A percentile compares a stretch with the other conserved stretches of the same genome.
Evolutionary conservation across 805 yeast genomes (phyloP).

Genomic region (Blastobotrys chiropterorum): DNA sequence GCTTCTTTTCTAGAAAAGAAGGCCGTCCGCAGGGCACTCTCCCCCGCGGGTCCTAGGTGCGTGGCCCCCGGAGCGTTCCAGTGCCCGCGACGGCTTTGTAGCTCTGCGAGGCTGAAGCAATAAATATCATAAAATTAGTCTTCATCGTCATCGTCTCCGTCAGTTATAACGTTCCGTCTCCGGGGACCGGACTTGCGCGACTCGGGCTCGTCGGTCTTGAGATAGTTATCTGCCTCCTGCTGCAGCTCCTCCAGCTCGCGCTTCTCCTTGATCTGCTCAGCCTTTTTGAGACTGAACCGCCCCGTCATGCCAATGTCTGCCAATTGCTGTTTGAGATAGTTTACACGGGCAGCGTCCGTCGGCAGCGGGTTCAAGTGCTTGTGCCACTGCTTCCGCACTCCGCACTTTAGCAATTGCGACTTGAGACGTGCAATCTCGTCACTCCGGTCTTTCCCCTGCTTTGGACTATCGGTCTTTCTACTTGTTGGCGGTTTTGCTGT

Average conservation of each 20-base stretch:
- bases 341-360: constrained; percentile 17
- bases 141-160: constrained; percentile 6
- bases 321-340: constrained; percentile 17
- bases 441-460: not conserved
- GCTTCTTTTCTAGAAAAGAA: too few species aligned
- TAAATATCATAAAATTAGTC: not conserved
- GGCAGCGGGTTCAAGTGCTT: constrained; percentile 18
- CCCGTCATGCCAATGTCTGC: constrained; percentile 25
- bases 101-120: too few species aligned
- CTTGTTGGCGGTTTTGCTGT: not conserved
- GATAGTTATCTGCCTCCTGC: constrained; percentile 14
- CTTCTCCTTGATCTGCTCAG: constrained; percentile 21
- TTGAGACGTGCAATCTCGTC: constrained; percentile 25
- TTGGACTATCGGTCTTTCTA: not conserved
- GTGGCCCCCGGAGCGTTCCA: too few species aligned
- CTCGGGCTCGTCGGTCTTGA: not conserved
- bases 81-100: too few species aligned
- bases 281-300: constrained; percentile 25
- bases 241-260: constrained; percentile 22
- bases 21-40: too few species aligned
- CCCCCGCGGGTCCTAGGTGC: too few species aligned
- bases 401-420: constrained; percentile 24
- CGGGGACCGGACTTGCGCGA: not conserved
- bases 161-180: not conserved
- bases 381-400: constrained; percentile 25